Conservation (phyloP, 2,329 filamentous ascomycete species). For the Sclerotinia minor region DNA sequence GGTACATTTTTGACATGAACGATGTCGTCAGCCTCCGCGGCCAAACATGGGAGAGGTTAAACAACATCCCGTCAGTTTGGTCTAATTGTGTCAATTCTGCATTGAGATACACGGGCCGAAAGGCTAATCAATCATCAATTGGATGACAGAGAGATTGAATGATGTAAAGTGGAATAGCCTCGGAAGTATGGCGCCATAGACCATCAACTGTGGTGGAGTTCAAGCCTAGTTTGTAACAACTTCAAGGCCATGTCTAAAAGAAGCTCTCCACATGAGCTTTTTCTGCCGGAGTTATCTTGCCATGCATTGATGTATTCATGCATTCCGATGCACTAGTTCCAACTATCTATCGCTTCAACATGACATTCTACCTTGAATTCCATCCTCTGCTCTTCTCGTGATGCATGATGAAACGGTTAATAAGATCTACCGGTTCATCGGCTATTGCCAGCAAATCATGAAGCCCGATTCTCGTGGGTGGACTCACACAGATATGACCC, state of each 20-base stretch:
- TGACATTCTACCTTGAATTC: neutral
- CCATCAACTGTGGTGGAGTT: conserved; percentile 8
- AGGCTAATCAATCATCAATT: neutral
- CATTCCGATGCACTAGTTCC: conserved; percentile 1
- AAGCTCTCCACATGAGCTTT: neutral
- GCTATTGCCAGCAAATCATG: neutral
- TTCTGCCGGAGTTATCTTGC: neutral
- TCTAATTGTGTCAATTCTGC: neutral
- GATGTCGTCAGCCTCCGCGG: conserved; percentile 21
- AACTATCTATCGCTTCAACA: neutral
- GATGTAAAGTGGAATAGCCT: conserved; percentile 6
- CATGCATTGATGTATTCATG: neutral
- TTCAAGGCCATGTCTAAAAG: conserved; percentile 5
- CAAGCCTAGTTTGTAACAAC: neutral
- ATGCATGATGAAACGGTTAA: conserved; percentile 5
- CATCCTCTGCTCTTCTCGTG: neutral
- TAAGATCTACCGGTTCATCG: conserved; percentile 6
- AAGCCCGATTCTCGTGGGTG: neutral
- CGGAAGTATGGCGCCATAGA: conserved; percentile 4
- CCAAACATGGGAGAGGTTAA: neutral
- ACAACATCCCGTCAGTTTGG: neutral
- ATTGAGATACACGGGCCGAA: neutral
- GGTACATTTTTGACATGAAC: conserved; percentile 11
- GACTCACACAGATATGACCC: neutral
- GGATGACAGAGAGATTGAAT: neutral